Evolutionary conservation across 257 asterid species (phyloP).

Genomic region (Datura wrightii): DNA sequence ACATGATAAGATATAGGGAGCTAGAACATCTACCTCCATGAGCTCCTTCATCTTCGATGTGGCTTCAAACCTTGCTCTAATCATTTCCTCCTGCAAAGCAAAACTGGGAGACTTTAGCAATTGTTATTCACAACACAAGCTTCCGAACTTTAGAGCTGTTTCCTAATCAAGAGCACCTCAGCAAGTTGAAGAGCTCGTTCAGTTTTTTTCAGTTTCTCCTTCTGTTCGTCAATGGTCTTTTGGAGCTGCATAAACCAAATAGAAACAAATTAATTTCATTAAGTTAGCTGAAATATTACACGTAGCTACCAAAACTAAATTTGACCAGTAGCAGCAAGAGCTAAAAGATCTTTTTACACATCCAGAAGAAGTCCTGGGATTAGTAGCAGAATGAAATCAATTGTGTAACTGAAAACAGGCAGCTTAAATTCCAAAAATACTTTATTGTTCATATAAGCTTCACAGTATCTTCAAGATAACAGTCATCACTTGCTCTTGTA

Average conservation of each 20-base stretch:
- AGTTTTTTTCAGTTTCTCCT: conserved; percentile 78
- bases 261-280: not conserved
- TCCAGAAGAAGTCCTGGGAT: not conserved
- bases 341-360: not conserved
- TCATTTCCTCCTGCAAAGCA: conserved; percentile 81
- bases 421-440: not conserved
- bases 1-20: not conserved
- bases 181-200: conserved; percentile 93
- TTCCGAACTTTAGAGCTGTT: conserved; percentile 15
- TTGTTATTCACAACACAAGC: conserved; percentile 15
- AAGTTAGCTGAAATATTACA: not conserved
- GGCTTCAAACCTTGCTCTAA: conserved; percentile 80
- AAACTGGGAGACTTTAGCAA: conserved; percentile 26
- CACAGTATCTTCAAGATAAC: conserved; percentile 8
- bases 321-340: not conserved
- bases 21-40: conserved; percentile 58
- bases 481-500: not conserved
- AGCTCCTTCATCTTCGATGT: conserved; percentile 66
- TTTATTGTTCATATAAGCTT: not conserved
- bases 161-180: conserved; percentile 57
- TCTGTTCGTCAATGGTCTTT: conserved; percentile 64
- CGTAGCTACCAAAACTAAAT: not conserved
- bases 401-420: not conserved
- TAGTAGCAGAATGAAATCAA: conserved; percentile 1
- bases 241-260: conserved; percentile 65